A percentile compares a stretch with the other conserved stretches of the same genome.
Conservation (phyloP, 495 filamentous ascomycete species). For the Glonium stellatum region DNA sequence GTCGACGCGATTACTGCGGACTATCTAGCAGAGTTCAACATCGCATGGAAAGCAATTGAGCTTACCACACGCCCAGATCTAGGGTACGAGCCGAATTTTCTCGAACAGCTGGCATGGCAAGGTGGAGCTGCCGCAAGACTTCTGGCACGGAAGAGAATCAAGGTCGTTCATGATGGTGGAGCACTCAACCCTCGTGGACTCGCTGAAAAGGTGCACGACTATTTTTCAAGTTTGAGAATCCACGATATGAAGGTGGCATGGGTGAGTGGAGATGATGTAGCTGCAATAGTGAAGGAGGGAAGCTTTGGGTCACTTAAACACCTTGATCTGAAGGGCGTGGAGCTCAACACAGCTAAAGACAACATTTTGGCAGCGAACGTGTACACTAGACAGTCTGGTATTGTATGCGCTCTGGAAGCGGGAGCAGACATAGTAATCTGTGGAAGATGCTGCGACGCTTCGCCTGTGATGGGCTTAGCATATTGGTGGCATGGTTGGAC, state of each 20-base stretch:
- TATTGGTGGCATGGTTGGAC: conserved; percentile 30
- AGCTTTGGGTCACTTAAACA: conserved; percentile 8
- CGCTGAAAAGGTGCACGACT: conserved; percentile 9
- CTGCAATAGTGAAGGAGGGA: conserved; percentile 5
- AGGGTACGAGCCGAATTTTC: conserved; percentile 15
- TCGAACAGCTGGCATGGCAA: conserved; percentile 17
- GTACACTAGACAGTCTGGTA: conserved; percentile 8
- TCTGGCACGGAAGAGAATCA: conserved; percentile 9
- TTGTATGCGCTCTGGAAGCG: conserved; percentile 7
- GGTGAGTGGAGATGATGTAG: conserved; percentile 16
- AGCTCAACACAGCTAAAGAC: not conserved
- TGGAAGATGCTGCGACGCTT: conserved; percentile 29
- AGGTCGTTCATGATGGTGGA: conserved; percentile 17
- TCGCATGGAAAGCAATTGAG: conserved; percentile 20
- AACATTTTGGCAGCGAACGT: conserved; percentile 18
- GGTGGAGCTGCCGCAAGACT: conserved; percentile 11
- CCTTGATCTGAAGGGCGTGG: conserved; percentile 9
- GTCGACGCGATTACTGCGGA: conserved; percentile 20
- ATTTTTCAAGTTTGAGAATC: conserved; percentile 7
- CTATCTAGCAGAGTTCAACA: conserved; percentile 22
- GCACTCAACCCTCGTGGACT: conserved; percentile 14
- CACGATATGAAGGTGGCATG: conserved; percentile 11
- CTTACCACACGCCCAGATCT: conserved; percentile 6
- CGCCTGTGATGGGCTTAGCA: conserved; percentile 30
- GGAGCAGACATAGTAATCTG: conserved; percentile 31